A percentile compares a stretch with the other conserved stretches of the same genome.
Conservation (phyloP, 2,329 filamentous ascomycete genomes). For the Talaromyces sp. region DNA sequence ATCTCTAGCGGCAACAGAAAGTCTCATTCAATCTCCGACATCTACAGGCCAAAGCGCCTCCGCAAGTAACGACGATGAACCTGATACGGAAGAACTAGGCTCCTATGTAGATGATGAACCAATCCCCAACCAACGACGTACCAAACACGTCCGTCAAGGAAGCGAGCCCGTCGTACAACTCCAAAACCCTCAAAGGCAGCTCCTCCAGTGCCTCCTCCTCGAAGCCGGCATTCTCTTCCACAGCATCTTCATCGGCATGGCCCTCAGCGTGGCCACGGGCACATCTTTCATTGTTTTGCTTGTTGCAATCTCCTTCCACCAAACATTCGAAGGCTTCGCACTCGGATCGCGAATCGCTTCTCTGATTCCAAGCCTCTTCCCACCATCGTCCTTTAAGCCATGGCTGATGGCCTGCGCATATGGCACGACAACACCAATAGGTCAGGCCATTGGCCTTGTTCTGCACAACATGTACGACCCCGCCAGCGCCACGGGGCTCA, state of each 20-base stretch:
- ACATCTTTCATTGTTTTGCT: slow-evolving; percentile 76
- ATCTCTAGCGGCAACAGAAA: slow-evolving; percentile 1
- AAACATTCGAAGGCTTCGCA: slow-evolving; percentile 85
- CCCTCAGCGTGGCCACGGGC: slow-evolving; percentile 74
- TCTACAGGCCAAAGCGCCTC: slow-evolving; percentile 12
- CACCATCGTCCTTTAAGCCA: slow-evolving; percentile 67
- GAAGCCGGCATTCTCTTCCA: slow-evolving; percentile 84
- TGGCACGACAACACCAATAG: slow-evolving; percentile 71
- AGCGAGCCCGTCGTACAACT: slow-evolving; percentile 31
- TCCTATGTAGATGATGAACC: slow-evolving; percentile 27
- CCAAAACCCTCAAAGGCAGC: slow-evolving; percentile 61
- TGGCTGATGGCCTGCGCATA: slow-evolving; percentile 66
- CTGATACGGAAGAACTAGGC: slow-evolving; percentile 57
- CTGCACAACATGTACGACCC: slow-evolving; percentile 80
- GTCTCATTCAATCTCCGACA: neutral
- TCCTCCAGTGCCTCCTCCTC: slow-evolving; percentile 74
- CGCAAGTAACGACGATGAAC: slow-evolving; percentile 56
- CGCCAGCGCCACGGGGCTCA: slow-evolving; percentile 67
- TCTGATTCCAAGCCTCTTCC: slow-evolving; percentile 63
- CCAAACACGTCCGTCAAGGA: slow-evolving; percentile 23
- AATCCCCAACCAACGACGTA: slow-evolving; percentile 1
- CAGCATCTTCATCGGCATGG: slow-evolving; percentile 83
- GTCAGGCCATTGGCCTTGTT: slow-evolving; percentile 75
- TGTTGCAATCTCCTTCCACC: slow-evolving; percentile 77
- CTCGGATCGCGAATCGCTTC: slow-evolving; percentile 81